Conservation (phyloP, 495 filamentous ascomycete genomes). For the Trichocladium uniseriatum region DNA sequence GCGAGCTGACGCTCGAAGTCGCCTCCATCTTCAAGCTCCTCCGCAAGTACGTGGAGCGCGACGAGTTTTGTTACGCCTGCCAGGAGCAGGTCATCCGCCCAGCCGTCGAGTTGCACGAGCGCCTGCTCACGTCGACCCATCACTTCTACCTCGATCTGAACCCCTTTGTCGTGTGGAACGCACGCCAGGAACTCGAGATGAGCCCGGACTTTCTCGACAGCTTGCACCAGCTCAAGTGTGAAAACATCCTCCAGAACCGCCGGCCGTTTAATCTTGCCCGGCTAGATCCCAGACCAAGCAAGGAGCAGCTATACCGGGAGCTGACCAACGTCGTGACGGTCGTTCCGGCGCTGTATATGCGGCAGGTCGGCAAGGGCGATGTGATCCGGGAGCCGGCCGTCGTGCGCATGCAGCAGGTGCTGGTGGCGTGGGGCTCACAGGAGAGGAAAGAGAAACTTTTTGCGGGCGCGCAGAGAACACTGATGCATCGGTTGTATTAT, state of each 20-base stretch:
- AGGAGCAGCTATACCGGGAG: slow-evolving; percentile 13
- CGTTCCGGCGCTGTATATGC: slow-evolving; percentile 20
- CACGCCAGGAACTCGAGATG: slow-evolving; percentile 2
- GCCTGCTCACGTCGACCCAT: slow-evolving; percentile 24
- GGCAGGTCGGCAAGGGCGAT: slow-evolving; percentile 15
- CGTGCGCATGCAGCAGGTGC: slow-evolving; percentile 21
- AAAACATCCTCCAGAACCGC: slow-evolving; percentile 22
- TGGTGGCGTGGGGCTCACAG: slow-evolving; percentile 21
- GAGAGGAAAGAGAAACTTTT: slow-evolving; percentile 16
- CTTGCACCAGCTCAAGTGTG: slow-evolving; percentile 19
- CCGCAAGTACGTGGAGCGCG: slow-evolving; percentile 6
- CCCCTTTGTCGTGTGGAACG: slow-evolving; percentile 14
- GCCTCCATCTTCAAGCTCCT: slow-evolving; percentile 14
- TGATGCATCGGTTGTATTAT: slow-evolving; percentile 14
- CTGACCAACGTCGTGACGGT: slow-evolving; percentile 17
- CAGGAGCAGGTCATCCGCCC: slow-evolving; percentile 19
- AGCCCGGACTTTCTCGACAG: slow-evolving; percentile 17
- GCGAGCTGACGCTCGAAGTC: slow-evolving; percentile 11
- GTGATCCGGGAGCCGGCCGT: slow-evolving; percentile 16
- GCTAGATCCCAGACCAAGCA: slow-evolving; percentile 15
- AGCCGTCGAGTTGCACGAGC: slow-evolving; percentile 23
- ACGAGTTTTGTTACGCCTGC: slow-evolving; percentile 6
- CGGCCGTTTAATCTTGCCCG: slow-evolving; percentile 21
- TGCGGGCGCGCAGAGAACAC: slow-evolving; percentile 4
- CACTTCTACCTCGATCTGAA: slow-evolving; percentile 22